phyloP scores from a whole-genome alignment of 2,329 filamentous ascomycete species.

The Chaetomium sp. region DNA sequence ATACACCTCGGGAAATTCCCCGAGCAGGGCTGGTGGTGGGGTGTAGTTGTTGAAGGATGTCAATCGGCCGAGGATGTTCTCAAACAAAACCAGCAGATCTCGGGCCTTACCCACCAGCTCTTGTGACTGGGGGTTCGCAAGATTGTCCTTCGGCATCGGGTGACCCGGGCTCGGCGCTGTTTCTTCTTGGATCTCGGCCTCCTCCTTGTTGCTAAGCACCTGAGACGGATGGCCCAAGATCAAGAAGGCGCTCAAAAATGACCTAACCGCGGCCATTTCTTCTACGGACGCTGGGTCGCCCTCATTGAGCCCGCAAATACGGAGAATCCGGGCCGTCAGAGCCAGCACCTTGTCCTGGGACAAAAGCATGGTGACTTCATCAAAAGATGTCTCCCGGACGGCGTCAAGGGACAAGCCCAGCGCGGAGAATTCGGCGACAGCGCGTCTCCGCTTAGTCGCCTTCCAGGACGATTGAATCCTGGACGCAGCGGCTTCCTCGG shows the following conservation, averaged over 20 bases:
- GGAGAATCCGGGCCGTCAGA: slow-evolving; percentile 59
- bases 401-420: slow-evolving; percentile 64
- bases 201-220: slow-evolving; percentile 68
- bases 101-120: slow-evolving; percentile 72
- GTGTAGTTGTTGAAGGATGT: slow-evolving; percentile 61
- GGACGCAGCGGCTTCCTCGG: slow-evolving; percentile 54
- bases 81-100: slow-evolving; percentile 71
- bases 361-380: slow-evolving; percentile 64
- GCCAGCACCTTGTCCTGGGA: slow-evolving; percentile 60
- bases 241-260: slow-evolving; percentile 72
- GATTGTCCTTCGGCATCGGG: slow-evolving; percentile 44
- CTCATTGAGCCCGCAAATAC: slow-evolving; percentile 63
- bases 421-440: slow-evolving; percentile 58
- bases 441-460: slow-evolving; percentile 47
- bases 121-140: slow-evolving; percentile 57
- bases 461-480: slow-evolving; percentile 69
- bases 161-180: slow-evolving; percentile 38
- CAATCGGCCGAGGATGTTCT: slow-evolving; percentile 62
- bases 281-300: slow-evolving; percentile 55
- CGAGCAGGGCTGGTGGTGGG: slow-evolving; percentile 54
- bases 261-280: slow-evolving; percentile 65
- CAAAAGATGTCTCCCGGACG: slow-evolving; percentile 64
- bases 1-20: slow-evolving; percentile 61
- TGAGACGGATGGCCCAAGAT: slow-evolving; percentile 73
- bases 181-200: slow-evolving; percentile 51